Evolutionary conservation across 2,329 filamentous ascomycete species (phyloP).

Genomic region (Penicillium janthinellum): DNA sequence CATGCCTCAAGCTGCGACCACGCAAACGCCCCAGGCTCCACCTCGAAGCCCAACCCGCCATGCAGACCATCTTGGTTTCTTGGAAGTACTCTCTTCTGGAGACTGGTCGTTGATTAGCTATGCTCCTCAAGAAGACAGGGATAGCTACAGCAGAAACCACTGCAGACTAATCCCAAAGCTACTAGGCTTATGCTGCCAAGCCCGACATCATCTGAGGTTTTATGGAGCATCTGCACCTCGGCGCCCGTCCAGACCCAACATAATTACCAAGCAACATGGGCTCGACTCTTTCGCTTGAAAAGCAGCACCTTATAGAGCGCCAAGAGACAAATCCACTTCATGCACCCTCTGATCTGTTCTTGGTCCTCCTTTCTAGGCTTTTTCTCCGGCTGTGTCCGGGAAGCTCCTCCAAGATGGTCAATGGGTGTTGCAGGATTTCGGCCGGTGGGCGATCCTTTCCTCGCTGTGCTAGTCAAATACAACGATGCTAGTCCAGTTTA

Average conservation of each 20-base stretch:
- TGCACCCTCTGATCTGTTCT: not conserved
- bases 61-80: not conserved
- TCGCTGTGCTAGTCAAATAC: not conserved
- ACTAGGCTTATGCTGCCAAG: not conserved
- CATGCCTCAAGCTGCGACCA: not conserved
- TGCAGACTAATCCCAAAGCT: not conserved
- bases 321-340: constrained; percentile 7
- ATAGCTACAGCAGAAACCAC: not conserved
- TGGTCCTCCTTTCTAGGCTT: not conserved
- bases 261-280: constrained; percentile 20
- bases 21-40: constrained; percentile 4
- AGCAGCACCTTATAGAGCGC: not conserved
- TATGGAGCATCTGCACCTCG: constrained; percentile 5
- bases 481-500: not conserved
- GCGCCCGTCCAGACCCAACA: constrained; percentile 7
- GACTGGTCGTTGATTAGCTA: not conserved
- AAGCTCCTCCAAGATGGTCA: not conserved
- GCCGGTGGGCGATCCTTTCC: not conserved
- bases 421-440: not conserved
- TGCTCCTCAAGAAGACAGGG: not conserved
- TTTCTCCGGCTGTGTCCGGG: not conserved
- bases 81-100: not conserved
- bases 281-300: constrained; percentile 13
- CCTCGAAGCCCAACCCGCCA: not conserved
- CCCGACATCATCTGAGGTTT: not conserved